Conservation (phyloP, 2,329 filamentous ascomycete species). For the Acephala macrosclerotiorum region DNA sequence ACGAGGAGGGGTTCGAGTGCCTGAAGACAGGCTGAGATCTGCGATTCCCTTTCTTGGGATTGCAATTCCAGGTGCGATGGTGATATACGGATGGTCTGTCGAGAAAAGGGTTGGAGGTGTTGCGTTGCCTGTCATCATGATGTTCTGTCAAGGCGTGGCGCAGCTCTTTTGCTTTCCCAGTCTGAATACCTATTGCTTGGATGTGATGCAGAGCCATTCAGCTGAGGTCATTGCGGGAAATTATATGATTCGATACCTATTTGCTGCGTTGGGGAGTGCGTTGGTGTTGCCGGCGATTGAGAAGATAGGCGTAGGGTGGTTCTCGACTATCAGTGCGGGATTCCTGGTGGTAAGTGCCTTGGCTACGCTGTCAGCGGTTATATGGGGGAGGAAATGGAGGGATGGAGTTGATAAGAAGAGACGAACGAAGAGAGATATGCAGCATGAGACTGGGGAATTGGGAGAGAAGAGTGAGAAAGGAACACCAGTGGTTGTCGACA, state of each 20-base stretch:
- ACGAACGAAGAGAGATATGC: constrained; percentile 45
- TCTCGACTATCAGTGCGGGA: constrained; percentile 71
- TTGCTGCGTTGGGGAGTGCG: constrained; percentile 74
- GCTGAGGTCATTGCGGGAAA: constrained; percentile 83
- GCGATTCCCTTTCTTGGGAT: constrained; percentile 63
- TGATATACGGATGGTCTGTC: constrained; percentile 72
- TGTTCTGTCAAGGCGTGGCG: constrained; percentile 78
- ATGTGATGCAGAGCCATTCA: constrained; percentile 76
- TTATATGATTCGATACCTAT: constrained; percentile 79
- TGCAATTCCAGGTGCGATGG: constrained; percentile 66
- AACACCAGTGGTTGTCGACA: background rate
- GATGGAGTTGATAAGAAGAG: constrained; percentile 59
- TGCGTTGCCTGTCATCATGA: constrained; percentile 70
- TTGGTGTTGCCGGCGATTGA: constrained; percentile 78
- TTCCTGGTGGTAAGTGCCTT: constrained; percentile 55
- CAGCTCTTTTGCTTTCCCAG: constrained; percentile 80
- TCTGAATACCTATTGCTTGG: constrained; percentile 82
- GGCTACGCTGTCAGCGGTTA: constrained; percentile 34
- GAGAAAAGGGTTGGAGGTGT: constrained; percentile 59
- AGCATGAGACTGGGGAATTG: constrained; percentile 16
- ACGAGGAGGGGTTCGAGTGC: constrained; percentile 63
- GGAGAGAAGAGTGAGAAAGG: constrained; percentile 1
- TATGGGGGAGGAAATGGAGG: constrained; percentile 45
- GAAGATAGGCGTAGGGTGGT: constrained; percentile 81
- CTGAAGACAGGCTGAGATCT: constrained; percentile 72